A percentile compares a stretch with the other conserved stretches of the same genome.
These are phyloP conservation scores for Sechiopsis laciniata DNA, from an alignment of 306 rosid genomes.

Conservation along the genomic window DNA sequence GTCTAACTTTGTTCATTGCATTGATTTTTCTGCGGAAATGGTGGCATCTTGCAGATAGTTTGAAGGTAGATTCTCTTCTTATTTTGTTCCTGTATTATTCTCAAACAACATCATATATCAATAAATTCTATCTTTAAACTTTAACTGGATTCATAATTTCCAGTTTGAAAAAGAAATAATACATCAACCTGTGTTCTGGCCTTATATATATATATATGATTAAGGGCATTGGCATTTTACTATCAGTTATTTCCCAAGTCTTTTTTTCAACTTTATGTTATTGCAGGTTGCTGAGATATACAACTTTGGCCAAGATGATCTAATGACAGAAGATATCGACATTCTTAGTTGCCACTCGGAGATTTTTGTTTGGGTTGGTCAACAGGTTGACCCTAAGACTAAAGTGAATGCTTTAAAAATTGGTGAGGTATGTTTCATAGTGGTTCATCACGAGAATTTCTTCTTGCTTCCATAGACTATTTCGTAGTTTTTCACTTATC, in stretches of 20 bases:
- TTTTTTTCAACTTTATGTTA: neutral
- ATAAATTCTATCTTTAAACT: slow-evolving; percentile 2
- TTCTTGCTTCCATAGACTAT: too few relatives aligned
- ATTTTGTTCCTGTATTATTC: slow-evolving; percentile 17
- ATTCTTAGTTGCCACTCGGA: slow-evolving; percentile 77
- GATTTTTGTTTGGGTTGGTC: slow-evolving; percentile 94
- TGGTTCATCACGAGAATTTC: neutral
- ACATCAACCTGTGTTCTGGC: neutral
- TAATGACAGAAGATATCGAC: slow-evolving; percentile 92
- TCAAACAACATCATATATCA: neutral
- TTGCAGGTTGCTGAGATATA: slow-evolving; percentile 78
- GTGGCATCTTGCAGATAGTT: slow-evolving; percentile 44
- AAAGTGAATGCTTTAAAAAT: slow-evolving; percentile 62
- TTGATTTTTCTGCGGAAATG: slow-evolving; percentile 21
- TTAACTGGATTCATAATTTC: neutral
- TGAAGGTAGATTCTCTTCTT: slow-evolving; percentile 54
- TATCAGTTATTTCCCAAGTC: neutral
- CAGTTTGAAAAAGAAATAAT: neutral
- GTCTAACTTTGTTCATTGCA: slow-evolving; percentile 25
- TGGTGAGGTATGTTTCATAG: slow-evolving; percentile 69
- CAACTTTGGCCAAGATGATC: slow-evolving; percentile 94
- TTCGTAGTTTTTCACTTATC: too few relatives aligned
- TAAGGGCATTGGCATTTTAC: neutral
- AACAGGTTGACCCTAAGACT: slow-evolving; percentile 62
- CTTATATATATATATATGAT: too few relatives aligned